A percentile compares a stretch with the other conserved stretches of the same genome.
These are phyloP conservation scores for Anthracocystis setariae DNA, from an alignment of 1,284 basidiomycete species.

Conservation along the genomic window DNA sequence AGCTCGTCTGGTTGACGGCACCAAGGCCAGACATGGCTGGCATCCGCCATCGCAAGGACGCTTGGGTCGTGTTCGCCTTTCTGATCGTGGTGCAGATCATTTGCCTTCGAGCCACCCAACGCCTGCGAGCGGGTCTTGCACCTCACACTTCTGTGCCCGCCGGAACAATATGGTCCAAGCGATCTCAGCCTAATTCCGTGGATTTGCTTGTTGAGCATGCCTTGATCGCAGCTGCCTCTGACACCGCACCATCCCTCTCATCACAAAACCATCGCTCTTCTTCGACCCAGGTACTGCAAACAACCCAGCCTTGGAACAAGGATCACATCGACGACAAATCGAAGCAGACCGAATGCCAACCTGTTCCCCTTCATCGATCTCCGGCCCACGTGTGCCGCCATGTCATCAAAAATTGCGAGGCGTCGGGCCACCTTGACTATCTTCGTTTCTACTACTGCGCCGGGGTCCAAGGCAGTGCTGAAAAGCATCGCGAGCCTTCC, in stretches of 20 bases:
- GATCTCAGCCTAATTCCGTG: slow-evolving; percentile 1
- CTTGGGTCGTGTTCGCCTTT: slow-evolving; percentile 49
- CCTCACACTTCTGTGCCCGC: slow-evolving; percentile 5
- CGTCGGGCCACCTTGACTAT: slow-evolving; percentile 56
- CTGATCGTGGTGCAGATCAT: slow-evolving; percentile 50
- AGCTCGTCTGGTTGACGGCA: neutral
- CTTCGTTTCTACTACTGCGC: slow-evolving; percentile 63
- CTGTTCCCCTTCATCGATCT: slow-evolving; percentile 30
- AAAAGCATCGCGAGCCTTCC: slow-evolving; percentile 24
- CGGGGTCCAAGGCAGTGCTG: slow-evolving; percentile 16
- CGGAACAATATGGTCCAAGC: slow-evolving; percentile 8
- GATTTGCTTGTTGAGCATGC: slow-evolving; percentile 12
- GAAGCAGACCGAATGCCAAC: slow-evolving; percentile 27
- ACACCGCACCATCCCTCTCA: neutral
- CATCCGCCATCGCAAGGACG: slow-evolving; percentile 43
- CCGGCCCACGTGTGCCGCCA: slow-evolving; percentile 51
- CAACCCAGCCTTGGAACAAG: slow-evolving; percentile 10
- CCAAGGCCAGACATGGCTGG: slow-evolving; percentile 30
- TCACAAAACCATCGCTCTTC: slow-evolving; percentile 4
- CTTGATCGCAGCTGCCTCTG: neutral
- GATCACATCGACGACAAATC: slow-evolving; percentile 4
- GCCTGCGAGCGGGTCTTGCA: slow-evolving; percentile 21
- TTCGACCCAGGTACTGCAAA: slow-evolving; percentile 1
- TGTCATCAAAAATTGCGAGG: slow-evolving; percentile 48
- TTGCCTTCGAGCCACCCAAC: slow-evolving; percentile 38